A percentile compares a stretch with the other conserved stretches of the same genome.
phyloP scores from a whole-genome alignment of 2,329 filamentous ascomycete species.

The Cladosporium halotolerans region DNA sequence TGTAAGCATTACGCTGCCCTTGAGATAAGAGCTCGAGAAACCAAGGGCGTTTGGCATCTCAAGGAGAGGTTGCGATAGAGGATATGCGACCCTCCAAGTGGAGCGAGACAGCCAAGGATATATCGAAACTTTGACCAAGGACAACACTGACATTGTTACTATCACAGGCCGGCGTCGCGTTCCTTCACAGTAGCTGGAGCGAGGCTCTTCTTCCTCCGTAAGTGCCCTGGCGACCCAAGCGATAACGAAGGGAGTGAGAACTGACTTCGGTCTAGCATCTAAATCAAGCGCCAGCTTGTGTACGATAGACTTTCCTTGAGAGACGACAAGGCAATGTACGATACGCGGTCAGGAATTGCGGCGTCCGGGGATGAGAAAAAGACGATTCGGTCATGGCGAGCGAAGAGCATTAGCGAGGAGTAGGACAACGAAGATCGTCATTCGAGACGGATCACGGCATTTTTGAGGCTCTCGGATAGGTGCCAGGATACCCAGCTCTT shows the following conservation, averaged over 20 bases:
- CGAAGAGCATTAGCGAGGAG: no score
- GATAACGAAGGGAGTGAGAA: neutral
- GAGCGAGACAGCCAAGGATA: neutral
- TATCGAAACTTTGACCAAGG: neutral
- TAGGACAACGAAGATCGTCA: no score
- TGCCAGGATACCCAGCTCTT: slow-evolving; percentile 2
- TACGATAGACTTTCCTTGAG: neutral
- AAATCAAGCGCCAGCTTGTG: slow-evolving; percentile 9
- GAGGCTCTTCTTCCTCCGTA: slow-evolving; percentile 46
- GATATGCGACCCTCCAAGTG: neutral
- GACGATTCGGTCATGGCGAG: neutral
- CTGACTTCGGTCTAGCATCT: slow-evolving; percentile 1
- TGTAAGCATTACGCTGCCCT: slow-evolving; percentile 32
- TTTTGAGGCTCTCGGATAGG: neutral
- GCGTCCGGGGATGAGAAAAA: neutral
- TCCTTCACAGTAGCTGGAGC: slow-evolving; percentile 48
- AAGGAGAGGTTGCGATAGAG: neutral
- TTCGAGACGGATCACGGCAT: no score
- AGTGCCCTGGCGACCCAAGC: slow-evolving; percentile 16
- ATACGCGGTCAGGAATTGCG: neutral
- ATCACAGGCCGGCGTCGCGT: slow-evolving; percentile 44
- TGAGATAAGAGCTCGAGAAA: neutral
- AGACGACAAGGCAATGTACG: neutral
- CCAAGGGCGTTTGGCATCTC: neutral
- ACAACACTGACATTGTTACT: slow-evolving; percentile 10